Evolutionary conservation across 148 eudicot species (phyloP).

Genomic region (Spergularia bocconei): DNA sequence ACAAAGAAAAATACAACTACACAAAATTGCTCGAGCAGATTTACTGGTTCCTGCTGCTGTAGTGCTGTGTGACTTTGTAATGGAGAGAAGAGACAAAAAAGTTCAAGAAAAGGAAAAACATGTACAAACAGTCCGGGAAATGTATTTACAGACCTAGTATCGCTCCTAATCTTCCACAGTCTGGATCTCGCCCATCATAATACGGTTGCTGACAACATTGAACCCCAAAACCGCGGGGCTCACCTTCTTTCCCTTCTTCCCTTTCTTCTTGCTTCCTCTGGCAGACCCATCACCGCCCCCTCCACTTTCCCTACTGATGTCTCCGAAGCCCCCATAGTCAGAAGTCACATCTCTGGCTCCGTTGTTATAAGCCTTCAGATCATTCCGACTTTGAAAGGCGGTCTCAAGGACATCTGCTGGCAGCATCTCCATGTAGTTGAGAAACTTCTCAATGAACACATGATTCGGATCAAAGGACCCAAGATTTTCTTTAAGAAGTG

Average conservation of each 20-base stretch:
- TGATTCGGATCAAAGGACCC: slow-evolving; percentile 74
- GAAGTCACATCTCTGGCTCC: slow-evolving; percentile 53
- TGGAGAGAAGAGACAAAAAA: slow-evolving; percentile 8
- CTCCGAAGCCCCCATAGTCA: slow-evolving; percentile 32
- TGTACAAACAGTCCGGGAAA: slow-evolving; percentile 40
- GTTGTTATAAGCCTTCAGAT: slow-evolving; percentile 37
- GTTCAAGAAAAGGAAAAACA: slow-evolving; percentile 20
- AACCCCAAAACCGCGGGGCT: slow-evolving; percentile 78
- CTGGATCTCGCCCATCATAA: slow-evolving; percentile 99
- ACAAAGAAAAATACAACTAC: slow-evolving; percentile 12
- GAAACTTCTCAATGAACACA: slow-evolving; percentile 83
- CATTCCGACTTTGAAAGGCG: slow-evolving; percentile 75
- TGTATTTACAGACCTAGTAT: slow-evolving; percentile 43
- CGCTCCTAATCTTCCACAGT: slow-evolving; percentile 62
- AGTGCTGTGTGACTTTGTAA: slow-evolving; percentile 16
- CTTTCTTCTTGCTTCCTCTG: slow-evolving; percentile 90
- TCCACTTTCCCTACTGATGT: slow-evolving; percentile 26
- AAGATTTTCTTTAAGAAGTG: slow-evolving; percentile 71
- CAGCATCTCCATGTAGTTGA: slow-evolving; percentile 82
- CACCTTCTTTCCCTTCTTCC: slow-evolving; percentile 93
- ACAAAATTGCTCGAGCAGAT: slow-evolving; percentile 26
- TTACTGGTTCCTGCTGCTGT: slow-evolving; percentile 16
- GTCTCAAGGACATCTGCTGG: slow-evolving; percentile 71
- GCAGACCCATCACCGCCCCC: slow-evolving; percentile 41
- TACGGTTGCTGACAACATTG: slow-evolving; percentile 93